Percentiles rank a stretch among this genome's conserved stretches.
Evolutionary conservation across 2,329 filamentous ascomycete genomes (phyloP).

Genomic region (Bipolaris sorokiniana): DNA sequence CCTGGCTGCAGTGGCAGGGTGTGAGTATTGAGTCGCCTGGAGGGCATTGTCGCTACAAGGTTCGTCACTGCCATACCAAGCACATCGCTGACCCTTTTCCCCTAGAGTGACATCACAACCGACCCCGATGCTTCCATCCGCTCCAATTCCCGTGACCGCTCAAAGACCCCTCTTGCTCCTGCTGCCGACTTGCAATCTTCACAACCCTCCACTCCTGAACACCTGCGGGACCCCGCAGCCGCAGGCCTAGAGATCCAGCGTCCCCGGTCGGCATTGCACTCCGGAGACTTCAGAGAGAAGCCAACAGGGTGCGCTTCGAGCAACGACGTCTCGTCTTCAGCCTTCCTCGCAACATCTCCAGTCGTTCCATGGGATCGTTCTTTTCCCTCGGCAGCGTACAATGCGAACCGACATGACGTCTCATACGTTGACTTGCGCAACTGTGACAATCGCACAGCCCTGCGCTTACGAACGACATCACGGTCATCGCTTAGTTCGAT

Average conservation of each 20-base stretch:
- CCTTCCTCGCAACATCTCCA: conserved; percentile 56
- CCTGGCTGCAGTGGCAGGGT: conserved; percentile 68
- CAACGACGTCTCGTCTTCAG: conserved; percentile 16
- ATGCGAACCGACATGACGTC: conserved; percentile 21
- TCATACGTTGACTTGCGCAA: conserved; percentile 23
- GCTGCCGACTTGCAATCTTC: conserved; percentile 47
- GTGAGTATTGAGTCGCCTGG: conserved; percentile 45
- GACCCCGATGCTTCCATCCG: conserved; percentile 22
- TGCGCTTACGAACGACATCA: conserved; percentile 51
- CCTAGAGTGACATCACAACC: conserved; percentile 24
- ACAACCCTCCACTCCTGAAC: conserved; percentile 36
- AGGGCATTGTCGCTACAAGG: not conserved
- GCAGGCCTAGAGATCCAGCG: conserved; percentile 70
- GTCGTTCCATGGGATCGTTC: conserved; percentile 63
- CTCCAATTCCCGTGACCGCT: conserved; percentile 34
- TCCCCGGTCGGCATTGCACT: conserved; percentile 75
- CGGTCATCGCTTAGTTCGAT: conserved; percentile 78
- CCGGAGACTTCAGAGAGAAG: conserved; percentile 65
- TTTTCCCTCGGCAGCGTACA: conserved; percentile 50
- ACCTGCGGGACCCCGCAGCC: conserved; percentile 34
- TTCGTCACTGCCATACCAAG: not conserved
- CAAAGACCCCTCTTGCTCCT: conserved; percentile 44
- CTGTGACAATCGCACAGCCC: conserved; percentile 43
- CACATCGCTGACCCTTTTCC: conserved; percentile 21
- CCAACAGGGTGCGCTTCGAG: conserved; percentile 37